Base-by-base conservation (phyloP, 768 basidiomycete genomes). In the Sarcodon aspratus region DNA sequence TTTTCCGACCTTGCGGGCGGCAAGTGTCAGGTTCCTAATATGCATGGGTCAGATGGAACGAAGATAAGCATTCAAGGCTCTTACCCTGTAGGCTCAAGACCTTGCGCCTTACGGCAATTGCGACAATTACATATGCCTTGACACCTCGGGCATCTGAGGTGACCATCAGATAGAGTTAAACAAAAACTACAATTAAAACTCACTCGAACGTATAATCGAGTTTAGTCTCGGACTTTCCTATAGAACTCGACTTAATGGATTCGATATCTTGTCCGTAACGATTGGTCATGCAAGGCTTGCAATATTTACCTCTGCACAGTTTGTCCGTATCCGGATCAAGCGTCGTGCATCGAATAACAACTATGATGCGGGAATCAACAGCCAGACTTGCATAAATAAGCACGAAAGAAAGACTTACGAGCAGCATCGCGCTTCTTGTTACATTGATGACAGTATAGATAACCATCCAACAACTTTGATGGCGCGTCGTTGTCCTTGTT, bases 361-460 rank as follows among this genome's bases (percentile, higher is more conserved):
- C 70, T 72, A 44, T 6, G 18, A 60, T 51, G 34, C 31, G 8
- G 7, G 36, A 9, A 32, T 47, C 45, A 17, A 33, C 10, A 34
- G 17, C 32, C 34, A 33, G n/a, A 32, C 31, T 9, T 35, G 18
- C 35, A 36, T 35, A 6, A 38, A 33, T 45, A 33, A 21, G 47
- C 27, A 44, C 35, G 33, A 18, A 49, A 32, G 6, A 27, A n/a
- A 10, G 12, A 57, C 70, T 46, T 43, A 82, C 84, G 65, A 43
- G 65, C 58, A 31, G 61, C 58, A 54, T 77, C 78, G 46, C 78
- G 76, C 55, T 80, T 83, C 59, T 72, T 74, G 52, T 69, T 70
- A 62, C 86, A 86, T 57, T 86, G 85, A 60, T 86, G 86, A 54
- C 86, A 88, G 54, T 79, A 76, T 45, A 76, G 62, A 44, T 60